phyloP scores from a whole-genome alignment of 2,329 filamentous ascomycete genomes.

The Incumbomyces delicatus region DNA sequence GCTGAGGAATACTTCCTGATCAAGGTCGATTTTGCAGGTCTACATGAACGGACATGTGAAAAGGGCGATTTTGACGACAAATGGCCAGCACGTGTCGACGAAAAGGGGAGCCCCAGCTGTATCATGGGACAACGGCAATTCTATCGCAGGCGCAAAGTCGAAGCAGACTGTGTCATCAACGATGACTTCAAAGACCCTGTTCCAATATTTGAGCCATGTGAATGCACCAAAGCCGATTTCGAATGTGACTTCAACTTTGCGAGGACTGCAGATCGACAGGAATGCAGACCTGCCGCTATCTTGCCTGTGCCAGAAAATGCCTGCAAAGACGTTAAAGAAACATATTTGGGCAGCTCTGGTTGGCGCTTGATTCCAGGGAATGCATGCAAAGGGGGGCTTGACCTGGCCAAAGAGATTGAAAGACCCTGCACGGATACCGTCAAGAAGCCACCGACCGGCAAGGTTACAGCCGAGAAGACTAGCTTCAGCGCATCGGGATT shows the following conservation, averaged over 20 bases:
- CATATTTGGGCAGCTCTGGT: conserved; percentile 75
- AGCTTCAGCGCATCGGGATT: conserved; percentile 53
- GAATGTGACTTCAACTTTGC: conserved; percentile 95
- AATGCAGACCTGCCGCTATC: conserved; percentile 57
- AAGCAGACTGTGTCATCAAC: conserved; percentile 80
- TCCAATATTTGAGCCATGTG: conserved; percentile 62
- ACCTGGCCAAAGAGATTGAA: conserved; percentile 65
- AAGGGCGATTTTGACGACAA: conserved; percentile 64
- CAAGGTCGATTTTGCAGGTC: conserved; percentile 70
- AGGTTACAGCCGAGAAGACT: conserved; percentile 53
- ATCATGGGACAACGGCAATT: conserved; percentile 94
- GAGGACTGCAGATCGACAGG: conserved; percentile 50
- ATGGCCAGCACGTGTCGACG: conserved; percentile 76
- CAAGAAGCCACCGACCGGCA: conserved; percentile 49
- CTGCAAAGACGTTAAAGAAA: conserved; percentile 63
- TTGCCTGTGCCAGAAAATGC: conserved; percentile 59
- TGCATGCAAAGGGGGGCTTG: conserved; percentile 52
- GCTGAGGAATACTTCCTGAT: conserved; percentile 53
- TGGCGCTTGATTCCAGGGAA: conserved; percentile 87
- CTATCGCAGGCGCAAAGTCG: conserved; percentile 74
- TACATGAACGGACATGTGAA: conserved; percentile 71
- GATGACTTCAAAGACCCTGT: conserved; percentile 71
- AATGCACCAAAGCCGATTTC: conserved; percentile 75
- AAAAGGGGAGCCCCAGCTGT: conserved; percentile 71
- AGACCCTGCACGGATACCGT: conserved; percentile 61